Base-by-base conservation (phyloP, 2,329 filamentous ascomycete genomes). In the Dactylellina leptospora region DNA sequence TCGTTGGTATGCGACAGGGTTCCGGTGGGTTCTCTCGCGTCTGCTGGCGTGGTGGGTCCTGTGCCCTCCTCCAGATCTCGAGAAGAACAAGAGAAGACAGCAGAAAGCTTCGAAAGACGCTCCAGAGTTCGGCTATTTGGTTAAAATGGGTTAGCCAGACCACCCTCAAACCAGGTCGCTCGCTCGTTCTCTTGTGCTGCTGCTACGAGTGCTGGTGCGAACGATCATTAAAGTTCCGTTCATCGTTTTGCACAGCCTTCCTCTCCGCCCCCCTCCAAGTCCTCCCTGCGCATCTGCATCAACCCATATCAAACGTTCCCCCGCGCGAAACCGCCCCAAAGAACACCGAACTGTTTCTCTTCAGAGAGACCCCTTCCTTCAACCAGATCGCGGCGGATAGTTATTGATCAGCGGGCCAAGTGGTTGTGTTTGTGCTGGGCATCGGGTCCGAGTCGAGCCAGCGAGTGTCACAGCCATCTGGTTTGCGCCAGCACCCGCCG, bases 241-340 rank as follows among this genome's bases (percentile, higher is more conserved):
- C 38, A 51, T 62, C 55, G 28, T 51, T 60, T 60, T 72, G 68
- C 68, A 72, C 68, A 72, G 68, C 68, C 68, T 59, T 27, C 62
- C 44, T 64, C 53, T 58, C 53, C 33, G 36, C 56, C 63, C 48
- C 44, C 18, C 68, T 16, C 36, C 36, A 40, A n/a, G 11, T 6
- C 36, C 13, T 54, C 53, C 28, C 36, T 68, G 62, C 62, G 51
- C 33, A 45, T 28, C 48, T 42, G 23, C 40, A 22, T 72, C 28
- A 44, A 45, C 40, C 3, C n/a, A 10, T 28, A n/a, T n/a, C n/a
- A n/a, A n/a, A n/a, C n/a, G n/a, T 40, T 58, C 28, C 50, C 66
- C 33, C 44, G 28, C 44, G 55, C 20, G 27, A 22, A 63, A 53
- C 33, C 28, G 44, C 13, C 23, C 23, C 5, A 40, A 40, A 16